Conservation (phyloP, 176 grass and related monocot species). For the Triticum aestivum region DNA sequence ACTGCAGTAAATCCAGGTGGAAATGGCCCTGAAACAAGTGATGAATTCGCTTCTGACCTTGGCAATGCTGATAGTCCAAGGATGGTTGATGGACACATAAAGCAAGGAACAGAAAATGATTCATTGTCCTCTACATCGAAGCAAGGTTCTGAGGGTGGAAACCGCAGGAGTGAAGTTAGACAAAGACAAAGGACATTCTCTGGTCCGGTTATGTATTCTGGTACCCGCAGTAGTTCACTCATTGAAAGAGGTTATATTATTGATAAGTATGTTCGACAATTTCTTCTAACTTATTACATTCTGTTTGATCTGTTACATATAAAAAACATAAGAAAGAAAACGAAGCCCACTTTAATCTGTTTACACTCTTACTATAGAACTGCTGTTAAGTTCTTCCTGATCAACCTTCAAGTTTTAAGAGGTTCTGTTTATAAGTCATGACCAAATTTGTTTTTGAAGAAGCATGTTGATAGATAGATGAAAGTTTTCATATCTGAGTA, state of each 20-base stretch:
- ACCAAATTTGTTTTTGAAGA: background rate
- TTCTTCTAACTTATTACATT: background rate
- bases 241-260: constrained; percentile 44
- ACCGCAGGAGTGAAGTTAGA: constrained; percentile 40
- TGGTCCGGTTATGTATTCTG: constrained; percentile 55
- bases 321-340: background rate
- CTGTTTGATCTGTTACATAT: constrained; percentile 1
- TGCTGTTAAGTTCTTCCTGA: background rate
- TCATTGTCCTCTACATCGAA: constrained; percentile 54
- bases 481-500: background rate
- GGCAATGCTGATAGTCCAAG: constrained; percentile 34
- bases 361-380: background rate
- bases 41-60: constrained; percentile 17
- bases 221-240: constrained; percentile 22
- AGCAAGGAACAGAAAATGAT: constrained; percentile 40
- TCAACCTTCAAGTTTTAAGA: background rate
- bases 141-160: constrained; percentile 38
- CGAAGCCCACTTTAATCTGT: background rate
- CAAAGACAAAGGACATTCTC: constrained; percentile 58
- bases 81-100: constrained; percentile 33
- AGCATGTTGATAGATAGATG: background rate
- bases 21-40: background rate
- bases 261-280: constrained; percentile 53
- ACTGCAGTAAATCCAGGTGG: constrained; percentile 27
- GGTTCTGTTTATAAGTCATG: background rate